Evolutionary conservation across 495 filamentous ascomycete genomes (phyloP).

Genomic region (Aspergillus affinis): DNA sequence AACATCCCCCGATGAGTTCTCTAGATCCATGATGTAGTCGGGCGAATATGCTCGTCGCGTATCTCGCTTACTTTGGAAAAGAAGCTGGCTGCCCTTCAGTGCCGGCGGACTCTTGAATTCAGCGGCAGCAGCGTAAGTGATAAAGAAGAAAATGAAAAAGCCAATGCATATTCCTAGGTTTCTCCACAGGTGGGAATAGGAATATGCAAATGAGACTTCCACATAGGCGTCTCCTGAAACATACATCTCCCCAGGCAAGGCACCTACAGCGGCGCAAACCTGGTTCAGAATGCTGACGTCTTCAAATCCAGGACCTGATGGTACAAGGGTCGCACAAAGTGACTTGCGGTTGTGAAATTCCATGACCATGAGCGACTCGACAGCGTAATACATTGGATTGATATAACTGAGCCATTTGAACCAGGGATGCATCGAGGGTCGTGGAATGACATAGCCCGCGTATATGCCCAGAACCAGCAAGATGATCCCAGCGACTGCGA

Average conservation of each 20-base stretch:
- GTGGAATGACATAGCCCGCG: slow-evolving; percentile 37
- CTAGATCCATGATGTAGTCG: slow-evolving; percentile 19
- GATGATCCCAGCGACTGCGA: slow-evolving; percentile 30
- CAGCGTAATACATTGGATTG: slow-evolving; percentile 58
- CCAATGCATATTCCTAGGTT: slow-evolving; percentile 60
- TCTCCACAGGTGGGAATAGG: slow-evolving; percentile 53
- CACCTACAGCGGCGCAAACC: slow-evolving; percentile 50
- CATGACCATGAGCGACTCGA: slow-evolving; percentile 39
- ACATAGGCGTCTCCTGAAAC: slow-evolving; percentile 50
- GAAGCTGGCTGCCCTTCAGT: slow-evolving; percentile 38
- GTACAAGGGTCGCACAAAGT: slow-evolving; percentile 60
- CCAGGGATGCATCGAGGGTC: slow-evolving; percentile 37
- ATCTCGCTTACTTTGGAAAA: slow-evolving; percentile 29
- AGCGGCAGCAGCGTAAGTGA: slow-evolving; percentile 31
- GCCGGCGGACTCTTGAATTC: slow-evolving; percentile 28
- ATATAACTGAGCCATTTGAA: slow-evolving; percentile 54
- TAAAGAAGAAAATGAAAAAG: slow-evolving; percentile 54
- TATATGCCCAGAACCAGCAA: slow-evolving; percentile 34
- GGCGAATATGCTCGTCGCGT: background rate
- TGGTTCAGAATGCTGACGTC: slow-evolving; percentile 10
- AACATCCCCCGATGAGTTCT: background rate
- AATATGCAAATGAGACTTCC: slow-evolving; percentile 45
- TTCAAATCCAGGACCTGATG: slow-evolving; percentile 39
- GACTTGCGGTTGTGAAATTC: slow-evolving; percentile 55
- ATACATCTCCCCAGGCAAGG: slow-evolving; percentile 35